A percentile compares a stretch with the other conserved stretches of the same genome.
phyloP scores from a whole-genome alignment of 352 stramenopile genomes.

The Phytophthora fragariaefolia region DNA sequence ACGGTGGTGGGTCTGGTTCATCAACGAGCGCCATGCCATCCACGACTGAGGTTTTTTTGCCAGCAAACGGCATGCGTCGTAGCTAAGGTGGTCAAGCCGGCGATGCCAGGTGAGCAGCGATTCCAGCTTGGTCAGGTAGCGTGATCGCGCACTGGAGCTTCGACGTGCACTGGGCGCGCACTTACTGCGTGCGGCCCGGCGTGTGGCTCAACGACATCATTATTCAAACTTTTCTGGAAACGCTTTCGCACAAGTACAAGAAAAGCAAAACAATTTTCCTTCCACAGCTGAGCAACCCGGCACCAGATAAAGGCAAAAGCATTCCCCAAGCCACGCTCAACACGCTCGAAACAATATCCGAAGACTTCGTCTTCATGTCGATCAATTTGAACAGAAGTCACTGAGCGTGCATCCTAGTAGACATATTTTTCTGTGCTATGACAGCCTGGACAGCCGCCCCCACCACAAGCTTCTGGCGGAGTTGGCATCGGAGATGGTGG shows the following conservation, averaged over 20 bases:
- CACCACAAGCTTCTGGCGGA: constrained; percentile 1
- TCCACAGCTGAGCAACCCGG: too few species aligned
- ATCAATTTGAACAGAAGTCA: constrained; percentile 5
- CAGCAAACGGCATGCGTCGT: background rate
- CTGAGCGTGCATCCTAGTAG: constrained; percentile 5
- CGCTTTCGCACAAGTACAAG: too few species aligned
- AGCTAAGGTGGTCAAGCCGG: background rate
- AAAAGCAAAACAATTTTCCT: too few species aligned
- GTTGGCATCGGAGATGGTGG: background rate
- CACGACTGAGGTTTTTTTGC: background rate
- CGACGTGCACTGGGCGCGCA: too few species aligned
- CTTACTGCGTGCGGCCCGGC: too few species aligned
- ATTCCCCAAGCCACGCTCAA: too few species aligned
- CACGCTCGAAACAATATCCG: background rate
- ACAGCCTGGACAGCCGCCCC: background rate
- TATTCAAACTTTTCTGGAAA: too few species aligned
- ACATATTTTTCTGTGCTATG: constrained; percentile 1
- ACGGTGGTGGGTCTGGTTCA: background rate
- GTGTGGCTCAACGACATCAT: too few species aligned
- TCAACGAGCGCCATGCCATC: background rate
- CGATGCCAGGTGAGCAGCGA: background rate
- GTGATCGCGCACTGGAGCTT: background rate
- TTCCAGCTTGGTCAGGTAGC: background rate
- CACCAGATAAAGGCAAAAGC: too few species aligned
- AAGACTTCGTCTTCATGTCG: constrained; percentile 7